Evolutionary conservation across 805 yeast genomes (phyloP).

Genomic region (Phaffomyces antillensis): DNA sequence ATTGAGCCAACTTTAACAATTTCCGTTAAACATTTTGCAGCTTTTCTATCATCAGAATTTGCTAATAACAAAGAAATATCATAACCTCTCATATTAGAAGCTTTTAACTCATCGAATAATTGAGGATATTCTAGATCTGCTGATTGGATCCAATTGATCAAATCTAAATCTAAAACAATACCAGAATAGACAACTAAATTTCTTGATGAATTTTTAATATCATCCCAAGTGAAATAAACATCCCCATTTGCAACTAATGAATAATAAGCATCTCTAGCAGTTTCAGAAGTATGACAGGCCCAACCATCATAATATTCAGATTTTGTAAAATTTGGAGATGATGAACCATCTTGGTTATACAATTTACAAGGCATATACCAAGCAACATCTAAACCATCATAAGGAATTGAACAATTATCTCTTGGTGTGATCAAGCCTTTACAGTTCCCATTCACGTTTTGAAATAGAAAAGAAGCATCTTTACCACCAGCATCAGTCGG

Average conservation of each 20-base stretch:
- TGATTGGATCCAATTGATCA: constrained; percentile 66
- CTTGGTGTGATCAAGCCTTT: constrained; percentile 68
- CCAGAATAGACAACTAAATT: constrained; percentile 87
- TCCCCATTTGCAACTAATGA: constrained; percentile 55
- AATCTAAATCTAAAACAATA: constrained; percentile 72
- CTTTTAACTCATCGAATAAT: constrained; percentile 58
- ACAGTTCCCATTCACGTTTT: constrained; percentile 89
- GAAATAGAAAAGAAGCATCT: constrained; percentile 81
- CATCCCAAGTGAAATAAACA: constrained; percentile 88
- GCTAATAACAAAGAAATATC: constrained; percentile 73
- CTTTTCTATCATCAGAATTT: constrained; percentile 56
- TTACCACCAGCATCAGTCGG: constrained; percentile 83
- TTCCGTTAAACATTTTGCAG: constrained; percentile 79
- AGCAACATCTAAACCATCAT: constrained; percentile 57
- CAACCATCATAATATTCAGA: constrained; percentile 68
- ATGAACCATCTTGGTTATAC: constrained; percentile 62
- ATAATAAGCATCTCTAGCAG: constrained; percentile 66
- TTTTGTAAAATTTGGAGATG: constrained; percentile 52
- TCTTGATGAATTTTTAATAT: constrained; percentile 58
- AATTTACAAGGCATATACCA: constrained; percentile 96
- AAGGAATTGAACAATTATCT: constrained; percentile 64
- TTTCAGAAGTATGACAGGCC: constrained; percentile 79
- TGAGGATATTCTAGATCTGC: constrained; percentile 69
- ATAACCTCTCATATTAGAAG: constrained; percentile 55
- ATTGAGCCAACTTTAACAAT: constrained; percentile 83